These are phyloP conservation scores for Chrysanthemum lavandulifolium DNA, from an alignment of 129 eudicot species.

Conservation along the genomic window DNA sequence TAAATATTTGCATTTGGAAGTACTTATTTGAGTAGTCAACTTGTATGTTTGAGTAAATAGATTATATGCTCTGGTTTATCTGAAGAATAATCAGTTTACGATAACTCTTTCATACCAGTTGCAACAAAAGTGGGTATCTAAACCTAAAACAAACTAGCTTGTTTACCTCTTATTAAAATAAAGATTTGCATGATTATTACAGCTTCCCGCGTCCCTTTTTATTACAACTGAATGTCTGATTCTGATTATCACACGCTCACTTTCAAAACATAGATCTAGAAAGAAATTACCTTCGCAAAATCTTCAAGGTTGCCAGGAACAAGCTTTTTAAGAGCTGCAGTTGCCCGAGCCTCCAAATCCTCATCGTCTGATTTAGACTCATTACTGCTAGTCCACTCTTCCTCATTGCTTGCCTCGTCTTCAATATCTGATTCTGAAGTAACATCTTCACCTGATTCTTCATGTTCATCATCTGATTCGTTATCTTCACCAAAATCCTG, in stretches of 20 bases:
- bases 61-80: too few relatives aligned
- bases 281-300: slow-evolving; percentile 61
- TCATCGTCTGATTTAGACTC: slow-evolving; percentile 71
- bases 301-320: slow-evolving; percentile 73
- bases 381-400: slow-evolving; percentile 70
- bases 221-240: neutral
- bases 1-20: too few relatives aligned
- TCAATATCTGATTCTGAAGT: slow-evolving; percentile 74
- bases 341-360: slow-evolving; percentile 55
- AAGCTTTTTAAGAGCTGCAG: slow-evolving; percentile 73
- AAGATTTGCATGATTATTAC: too few relatives aligned
- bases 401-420: slow-evolving; percentile 70
- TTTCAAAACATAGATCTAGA: neutral
- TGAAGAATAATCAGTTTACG: too few relatives aligned
- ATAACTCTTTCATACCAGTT: too few relatives aligned
- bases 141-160: too few relatives aligned
- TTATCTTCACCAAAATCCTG: slow-evolving; percentile 81
- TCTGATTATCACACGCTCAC: neutral
- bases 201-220: too few relatives aligned
- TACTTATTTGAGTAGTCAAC: too few relatives aligned
- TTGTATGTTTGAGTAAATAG: too few relatives aligned
- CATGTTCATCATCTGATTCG: slow-evolving; percentile 84
- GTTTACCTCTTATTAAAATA: too few relatives aligned
- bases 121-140: too few relatives aligned
- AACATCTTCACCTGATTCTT: slow-evolving; percentile 56